Base-by-base conservation (phyloP, 2,329 filamentous ascomycete genomes). In the Aspergillus tubingensis region DNA sequence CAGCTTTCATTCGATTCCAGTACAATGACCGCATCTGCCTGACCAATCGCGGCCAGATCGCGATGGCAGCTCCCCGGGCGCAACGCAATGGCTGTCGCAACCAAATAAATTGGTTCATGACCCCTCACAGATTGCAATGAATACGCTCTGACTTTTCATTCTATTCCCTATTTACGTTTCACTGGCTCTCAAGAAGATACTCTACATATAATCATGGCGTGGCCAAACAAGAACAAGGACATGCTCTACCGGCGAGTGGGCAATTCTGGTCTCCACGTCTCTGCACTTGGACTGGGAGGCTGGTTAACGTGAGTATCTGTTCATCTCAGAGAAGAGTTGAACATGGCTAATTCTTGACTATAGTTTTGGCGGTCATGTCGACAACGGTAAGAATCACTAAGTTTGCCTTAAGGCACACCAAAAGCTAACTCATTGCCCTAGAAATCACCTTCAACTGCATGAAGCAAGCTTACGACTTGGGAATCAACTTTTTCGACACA, bases 161-260 rank as follows among this genome's bases (percentile, higher is more conserved):
- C 11, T 11, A n/a, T 43, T 11, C 8, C 8, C 21, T 19, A 3
- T 23, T 17, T 5, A 10, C 19, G 8, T 23, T 56, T 36, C 4
- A 19, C 21, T 25, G 2, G 27, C 8, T 30, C 5, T 36, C 30
- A 25, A 27, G 32, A 10, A 7, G 10, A n/a, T 30, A 41, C 8
- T 27, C 8, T 23, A 8, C 47, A 19, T 53, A 57, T 23, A 54
- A 63, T 21, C 25, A 67, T 69, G 67, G 65, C 67, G 10, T 68
- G 62, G 61, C 64, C 66, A 5, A 69, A 68, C 57, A 68, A 69
- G 55, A 70, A 71, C 51, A 66, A 63, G 41, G 76, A 79, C 62
- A 91, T 91, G 89, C 81, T 88, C 68, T 91, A 91, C 75, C 86
- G 89, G 63, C 87, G 87, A 73, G 81, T 91, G 6, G 89, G 89